These are phyloP conservation scores for Tetradesmus lagerheimii DNA, from an alignment of 139 green algal genomes.

Conservation along the genomic window DNA sequence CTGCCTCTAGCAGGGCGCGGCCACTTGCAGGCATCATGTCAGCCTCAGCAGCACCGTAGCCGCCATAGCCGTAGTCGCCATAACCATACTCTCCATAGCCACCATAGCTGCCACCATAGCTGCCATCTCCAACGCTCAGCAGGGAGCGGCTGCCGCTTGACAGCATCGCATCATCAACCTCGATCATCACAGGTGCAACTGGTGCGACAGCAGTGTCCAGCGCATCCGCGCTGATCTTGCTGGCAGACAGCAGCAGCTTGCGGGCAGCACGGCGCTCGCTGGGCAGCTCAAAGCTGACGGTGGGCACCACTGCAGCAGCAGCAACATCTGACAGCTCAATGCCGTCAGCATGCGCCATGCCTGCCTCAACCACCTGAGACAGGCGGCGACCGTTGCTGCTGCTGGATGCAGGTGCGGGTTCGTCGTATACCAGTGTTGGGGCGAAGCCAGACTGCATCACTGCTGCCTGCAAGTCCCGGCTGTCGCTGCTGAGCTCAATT, in stretches of 20 bases:
- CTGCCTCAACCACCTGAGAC: neutral
- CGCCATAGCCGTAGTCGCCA: conserved; percentile 21
- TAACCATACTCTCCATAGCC: neutral
- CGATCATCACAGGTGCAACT: neutral
- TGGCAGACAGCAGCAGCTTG: conserved; percentile 27
- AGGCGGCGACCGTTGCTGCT: neutral
- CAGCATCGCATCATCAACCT: neutral
- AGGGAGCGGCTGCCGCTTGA: neutral
- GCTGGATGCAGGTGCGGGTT: neutral
- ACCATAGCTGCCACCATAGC: conserved; percentile 7
- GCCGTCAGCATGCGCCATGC: neutral
- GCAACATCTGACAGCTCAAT: conserved; percentile 18
- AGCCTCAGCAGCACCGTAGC: neutral
- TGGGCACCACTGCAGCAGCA: neutral
- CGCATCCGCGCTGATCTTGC: neutral
- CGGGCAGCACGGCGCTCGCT: conserved; percentile 6
- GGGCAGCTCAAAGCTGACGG: neutral
- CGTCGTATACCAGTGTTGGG: conserved; percentile 18
- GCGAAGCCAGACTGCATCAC: neutral
- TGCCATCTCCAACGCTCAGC: neutral
- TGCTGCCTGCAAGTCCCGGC: neutral
- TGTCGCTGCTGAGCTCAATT: neutral
- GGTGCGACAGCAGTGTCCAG: neutral
- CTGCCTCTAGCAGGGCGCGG: neutral
- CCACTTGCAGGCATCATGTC: neutral